phyloP scores from a whole-genome alignment of 2,329 filamentous ascomycete species.

The Aspergillus viridinutans region DNA sequence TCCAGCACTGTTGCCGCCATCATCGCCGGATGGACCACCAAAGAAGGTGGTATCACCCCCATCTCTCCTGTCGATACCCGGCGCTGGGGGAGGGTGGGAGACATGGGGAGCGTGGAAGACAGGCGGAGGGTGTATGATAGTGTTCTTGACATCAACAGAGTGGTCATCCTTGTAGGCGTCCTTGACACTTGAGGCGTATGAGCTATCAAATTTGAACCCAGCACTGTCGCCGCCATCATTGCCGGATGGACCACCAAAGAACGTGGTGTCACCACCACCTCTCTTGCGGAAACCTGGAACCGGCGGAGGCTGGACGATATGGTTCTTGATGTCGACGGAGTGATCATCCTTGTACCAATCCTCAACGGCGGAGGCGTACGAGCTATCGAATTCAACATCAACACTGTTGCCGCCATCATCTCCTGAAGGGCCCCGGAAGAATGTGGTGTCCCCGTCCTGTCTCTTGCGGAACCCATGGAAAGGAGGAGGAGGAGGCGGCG shows the following conservation, averaged over 20 bases:
- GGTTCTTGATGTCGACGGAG: neutral
- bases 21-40: constrained; percentile 16
- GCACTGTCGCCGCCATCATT: constrained; percentile 14
- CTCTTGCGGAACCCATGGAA: neutral
- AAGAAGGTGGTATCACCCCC: neutral
- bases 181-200: constrained; percentile 8
- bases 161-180: constrained; percentile 23
- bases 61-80: too few species aligned
- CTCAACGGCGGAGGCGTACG: neutral
- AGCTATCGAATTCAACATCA: neutral
- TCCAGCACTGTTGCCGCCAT: constrained; percentile 10
- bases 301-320: constrained; percentile 3
- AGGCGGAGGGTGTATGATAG: constrained; percentile 9
- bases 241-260: constrained; percentile 13
- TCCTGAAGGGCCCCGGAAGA: neutral
- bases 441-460: too few species aligned
- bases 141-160: constrained; percentile 10
- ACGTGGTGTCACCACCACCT: too few species aligned
- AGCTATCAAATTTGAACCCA: constrained; percentile 6
- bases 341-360: constrained; percentile 12
- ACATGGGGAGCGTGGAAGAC: neutral
- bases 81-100: too few species aligned
- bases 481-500: too few species aligned
- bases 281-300: neutral
- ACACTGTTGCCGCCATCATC: neutral